phyloP scores from a whole-genome alignment of 1,284 basidiomycete genomes.

The Heliocybe sulcata region DNA sequence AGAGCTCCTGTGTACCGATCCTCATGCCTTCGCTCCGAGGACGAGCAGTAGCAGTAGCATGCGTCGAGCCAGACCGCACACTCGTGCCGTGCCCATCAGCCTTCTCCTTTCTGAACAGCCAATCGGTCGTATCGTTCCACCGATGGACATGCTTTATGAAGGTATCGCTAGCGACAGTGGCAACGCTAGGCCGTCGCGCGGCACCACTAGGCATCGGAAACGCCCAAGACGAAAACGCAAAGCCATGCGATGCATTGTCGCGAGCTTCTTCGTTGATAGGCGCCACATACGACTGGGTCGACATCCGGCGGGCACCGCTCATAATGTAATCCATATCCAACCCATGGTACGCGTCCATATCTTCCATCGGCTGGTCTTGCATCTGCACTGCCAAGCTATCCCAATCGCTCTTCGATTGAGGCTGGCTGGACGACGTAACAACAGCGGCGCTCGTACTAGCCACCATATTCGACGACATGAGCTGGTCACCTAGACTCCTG shows the following conservation, averaged over 20 bases:
- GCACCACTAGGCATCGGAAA: conserved; percentile 14
- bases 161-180: conserved; percentile 49
- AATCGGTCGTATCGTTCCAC: conserved; percentile 32
- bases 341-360: conserved; percentile 24
- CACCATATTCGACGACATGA: conserved; percentile 20
- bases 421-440: conserved; percentile 9
- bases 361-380: conserved; percentile 5
- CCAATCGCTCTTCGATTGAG: conserved; percentile 12
- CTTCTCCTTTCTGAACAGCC: conserved; percentile 58
- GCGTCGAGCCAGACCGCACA: conserved; percentile 8
- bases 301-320: conserved; percentile 12
- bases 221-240: conserved; percentile 11
- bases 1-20: conserved; percentile 53
- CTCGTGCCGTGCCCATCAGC: conserved; percentile 28
- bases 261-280: background rate
- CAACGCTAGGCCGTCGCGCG: conserved; percentile 39
- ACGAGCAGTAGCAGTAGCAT: conserved; percentile 13
- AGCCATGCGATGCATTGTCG: background rate
- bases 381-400: conserved; percentile 8
- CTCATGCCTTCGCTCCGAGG: conserved; percentile 26
- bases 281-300: background rate
- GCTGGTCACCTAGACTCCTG: conserved; percentile 42
- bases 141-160: conserved; percentile 44
- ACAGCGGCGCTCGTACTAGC: conserved; percentile 6
- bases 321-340: conserved; percentile 39